Base-by-base conservation (phyloP, 345 rosid genomes). In the Euphorbia tirucalli region DNA sequence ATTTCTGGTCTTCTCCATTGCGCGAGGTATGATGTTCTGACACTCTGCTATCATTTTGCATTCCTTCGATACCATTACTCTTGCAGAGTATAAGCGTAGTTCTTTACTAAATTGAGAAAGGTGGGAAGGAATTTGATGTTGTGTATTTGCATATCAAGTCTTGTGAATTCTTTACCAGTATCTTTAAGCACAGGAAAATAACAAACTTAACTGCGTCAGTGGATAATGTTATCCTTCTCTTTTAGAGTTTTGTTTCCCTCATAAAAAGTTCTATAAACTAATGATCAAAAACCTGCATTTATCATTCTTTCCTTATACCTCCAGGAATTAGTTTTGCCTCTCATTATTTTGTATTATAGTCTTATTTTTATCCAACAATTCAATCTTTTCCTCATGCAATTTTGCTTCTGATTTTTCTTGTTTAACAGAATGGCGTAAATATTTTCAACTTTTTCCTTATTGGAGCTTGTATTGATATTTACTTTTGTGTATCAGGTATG, bases 1-100 rank as follows among this genome's bases (percentile, higher is more conserved):
- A 85, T 94, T 68, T 91, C 96, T 1, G 96, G 88, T 4, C 87
- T 91, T 66, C 74, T 87, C 60, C 76, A 74, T 30, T 86, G 89
- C 62, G 78, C 78, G 61, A 87, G 98, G 98, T 88, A 82, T 70
- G 1, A 5, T 9, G 39, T 57, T 67, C 10, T 59, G 19, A 27
- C 22, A n/a, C 30, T 56, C 7, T 49, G 9, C 49, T 48, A 39
- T 30, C 19, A 61, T 18, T n/a, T 79, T 4, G 70, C 28, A 22
- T 15, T n/a, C 21, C 37, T 46, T 0, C 66, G 22, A 4, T 10
- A 24, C 68, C 11, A 35, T 32, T 19, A 39, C 66, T 44, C 37
- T 65, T 65, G 55, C 30, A 64, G 67, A 11, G 15, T 18, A 39
- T 21, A 64, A 39, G 21, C 22, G 65, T 4, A 30, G n/a, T n/a